These are phyloP conservation scores for Penicillium samsonianum DNA, from an alignment of 495 filamentous ascomycete species.

Conservation along the genomic window DNA sequence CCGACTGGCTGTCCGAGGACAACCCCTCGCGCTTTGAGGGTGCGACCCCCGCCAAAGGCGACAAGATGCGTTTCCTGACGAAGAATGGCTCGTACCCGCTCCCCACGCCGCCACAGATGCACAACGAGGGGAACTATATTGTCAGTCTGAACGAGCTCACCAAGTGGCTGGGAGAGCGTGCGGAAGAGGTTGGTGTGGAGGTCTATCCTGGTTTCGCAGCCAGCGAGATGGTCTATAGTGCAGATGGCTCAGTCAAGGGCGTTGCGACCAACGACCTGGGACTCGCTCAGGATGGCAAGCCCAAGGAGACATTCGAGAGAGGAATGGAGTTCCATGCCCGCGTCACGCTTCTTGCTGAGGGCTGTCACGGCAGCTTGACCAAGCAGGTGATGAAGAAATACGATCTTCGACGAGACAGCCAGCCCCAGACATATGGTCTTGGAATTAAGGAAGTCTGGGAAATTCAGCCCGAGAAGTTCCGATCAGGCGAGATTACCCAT, in stretches of 20 bases:
- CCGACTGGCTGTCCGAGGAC: slow-evolving; percentile 86
- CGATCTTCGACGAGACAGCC: slow-evolving; percentile 83
- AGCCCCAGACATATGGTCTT: slow-evolving; percentile 92
- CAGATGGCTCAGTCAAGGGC: slow-evolving; percentile 86
- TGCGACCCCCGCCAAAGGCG: slow-evolving; percentile 76
- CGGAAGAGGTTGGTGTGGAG: slow-evolving; percentile 97
- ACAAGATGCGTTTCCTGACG: slow-evolving; percentile 96
- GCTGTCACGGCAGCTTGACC: slow-evolving; percentile 92
- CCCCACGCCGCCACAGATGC: slow-evolving; percentile 93
- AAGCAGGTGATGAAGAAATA: slow-evolving; percentile 97
- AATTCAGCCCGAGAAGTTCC: slow-evolving; percentile 88
- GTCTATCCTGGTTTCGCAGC: slow-evolving; percentile 96
- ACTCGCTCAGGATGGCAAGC: slow-evolving; percentile 73
- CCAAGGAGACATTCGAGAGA: slow-evolving; percentile 89
- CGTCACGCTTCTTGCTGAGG: slow-evolving; percentile 91
- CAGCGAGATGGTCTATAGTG: slow-evolving; percentile 83
- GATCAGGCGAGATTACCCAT: slow-evolving; percentile 81
- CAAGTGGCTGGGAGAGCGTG: slow-evolving; percentile 93
- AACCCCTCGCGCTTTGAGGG: slow-evolving; percentile 83
- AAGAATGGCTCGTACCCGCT: slow-evolving; percentile 74
- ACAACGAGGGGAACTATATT: slow-evolving; percentile 98
- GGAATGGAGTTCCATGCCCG: slow-evolving; percentile 99
- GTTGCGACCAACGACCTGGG: slow-evolving; percentile 97
- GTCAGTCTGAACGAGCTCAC: slow-evolving; percentile 90
- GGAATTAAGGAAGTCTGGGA: slow-evolving; percentile 99